These are phyloP conservation scores for Meripilus lineatus DNA, from an alignment of 1,284 basidiomycete species.

Conservation along the genomic window DNA sequence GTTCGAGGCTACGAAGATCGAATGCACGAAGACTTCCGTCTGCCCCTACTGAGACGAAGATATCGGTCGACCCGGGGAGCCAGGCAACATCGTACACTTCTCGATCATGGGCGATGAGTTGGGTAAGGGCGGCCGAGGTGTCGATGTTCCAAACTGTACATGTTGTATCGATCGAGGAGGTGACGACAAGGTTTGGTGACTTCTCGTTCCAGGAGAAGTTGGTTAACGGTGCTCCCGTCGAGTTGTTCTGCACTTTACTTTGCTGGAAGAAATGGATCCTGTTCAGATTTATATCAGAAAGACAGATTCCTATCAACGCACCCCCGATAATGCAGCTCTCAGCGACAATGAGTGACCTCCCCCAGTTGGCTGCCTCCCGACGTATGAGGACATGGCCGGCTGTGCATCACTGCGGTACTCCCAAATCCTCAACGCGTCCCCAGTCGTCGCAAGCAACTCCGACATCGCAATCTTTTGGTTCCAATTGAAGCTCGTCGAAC, in stretches of 20 bases:
- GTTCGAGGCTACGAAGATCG: conserved; percentile 92
- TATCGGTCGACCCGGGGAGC: conserved; percentile 97
- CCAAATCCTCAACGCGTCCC: conserved; percentile 86
- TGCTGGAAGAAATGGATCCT: conserved; percentile 39
- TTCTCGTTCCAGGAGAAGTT: conserved; percentile 96
- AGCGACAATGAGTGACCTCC: conserved; percentile 58
- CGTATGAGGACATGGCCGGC: conserved; percentile 56
- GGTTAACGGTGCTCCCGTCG: conserved; percentile 84
- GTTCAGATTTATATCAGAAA: no score
- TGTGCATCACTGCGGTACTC: conserved; percentile 70
- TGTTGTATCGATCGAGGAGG: conserved; percentile 94
- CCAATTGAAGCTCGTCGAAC: conserved; percentile 58
- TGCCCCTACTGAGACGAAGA: conserved; percentile 97
- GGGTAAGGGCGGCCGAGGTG: conserved; percentile 92
- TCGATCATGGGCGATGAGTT: conserved; percentile 96
- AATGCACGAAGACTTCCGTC: conserved; percentile 97
- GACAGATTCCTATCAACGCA: conserved; percentile 37
- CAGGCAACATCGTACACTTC: conserved; percentile 98
- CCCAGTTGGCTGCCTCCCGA: conserved; percentile 57
- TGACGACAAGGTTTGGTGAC: conserved; percentile 83
- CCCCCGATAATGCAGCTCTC: conserved; percentile 77
- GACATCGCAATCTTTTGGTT: conserved; percentile 53
- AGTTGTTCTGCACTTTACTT: conserved; percentile 84
- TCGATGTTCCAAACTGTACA: conserved; percentile 98
- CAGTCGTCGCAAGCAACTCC: conserved; percentile 87